Percentiles rank a stretch among this genome's conserved stretches.
phyloP scores from a whole-genome alignment of 2,329 filamentous ascomycete genomes.

The Dactylellina parvicollis region DNA sequence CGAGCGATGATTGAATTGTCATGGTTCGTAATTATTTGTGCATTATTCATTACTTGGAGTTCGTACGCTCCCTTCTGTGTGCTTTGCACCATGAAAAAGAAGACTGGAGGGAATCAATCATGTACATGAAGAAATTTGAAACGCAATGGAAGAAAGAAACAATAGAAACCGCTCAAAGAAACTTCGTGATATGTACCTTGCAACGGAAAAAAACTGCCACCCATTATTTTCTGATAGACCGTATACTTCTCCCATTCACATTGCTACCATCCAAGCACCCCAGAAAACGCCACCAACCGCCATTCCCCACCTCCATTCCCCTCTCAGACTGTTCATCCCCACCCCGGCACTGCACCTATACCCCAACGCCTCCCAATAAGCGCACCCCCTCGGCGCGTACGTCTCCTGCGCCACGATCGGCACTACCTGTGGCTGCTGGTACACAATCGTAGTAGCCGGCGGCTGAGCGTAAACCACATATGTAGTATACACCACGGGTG shows the following conservation, averaged over 20 bases:
- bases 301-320: background rate
- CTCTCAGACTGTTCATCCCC: conserved; percentile 24
- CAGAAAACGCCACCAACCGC: conserved; percentile 27
- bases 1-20: too few species aligned
- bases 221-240: background rate
- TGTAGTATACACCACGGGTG: conserved; percentile 43
- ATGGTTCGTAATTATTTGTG: background rate
- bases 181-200: background rate
- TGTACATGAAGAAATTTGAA: conserved; percentile 17
- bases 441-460: conserved; percentile 36
- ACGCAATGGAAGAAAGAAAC: background rate
- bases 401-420: conserved; percentile 38
- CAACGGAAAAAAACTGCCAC: conserved; percentile 8
- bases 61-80: background rate
- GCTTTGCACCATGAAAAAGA: background rate
- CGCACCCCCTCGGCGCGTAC: conserved; percentile 46
- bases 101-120: conserved; percentile 14
- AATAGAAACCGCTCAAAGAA: background rate
- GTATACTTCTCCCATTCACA: background rate
- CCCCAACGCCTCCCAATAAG: conserved; percentile 49
- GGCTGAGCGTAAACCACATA: conserved; percentile 46
- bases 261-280: conserved; percentile 17
- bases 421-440: conserved; percentile 40
- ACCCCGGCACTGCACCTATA: conserved; percentile 41
- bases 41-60: conserved; percentile 17